A percentile compares a stretch with the other conserved stretches of the same genome.
phyloP scores from a whole-genome alignment of 768 basidiomycete genomes.

The Russula sp. region DNA sequence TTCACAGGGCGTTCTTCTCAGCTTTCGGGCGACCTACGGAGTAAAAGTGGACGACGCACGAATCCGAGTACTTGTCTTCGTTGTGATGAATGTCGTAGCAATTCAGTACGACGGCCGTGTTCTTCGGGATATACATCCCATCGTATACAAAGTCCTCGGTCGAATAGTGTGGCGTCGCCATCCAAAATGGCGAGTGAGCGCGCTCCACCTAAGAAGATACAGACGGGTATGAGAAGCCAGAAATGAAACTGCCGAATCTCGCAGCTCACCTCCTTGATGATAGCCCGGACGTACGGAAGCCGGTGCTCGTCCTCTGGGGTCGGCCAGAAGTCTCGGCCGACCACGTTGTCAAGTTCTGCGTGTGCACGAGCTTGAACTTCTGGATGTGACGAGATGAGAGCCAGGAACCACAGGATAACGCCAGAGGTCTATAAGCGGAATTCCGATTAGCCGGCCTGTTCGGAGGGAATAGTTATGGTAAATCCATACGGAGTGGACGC shows the following conservation, averaged over 20 bases:
- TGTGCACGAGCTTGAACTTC: conserved; percentile 27
- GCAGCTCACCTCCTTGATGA: conserved; percentile 26
- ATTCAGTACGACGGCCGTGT: conserved; percentile 26
- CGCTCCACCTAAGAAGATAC: conserved; percentile 21
- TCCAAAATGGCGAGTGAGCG: conserved; percentile 27
- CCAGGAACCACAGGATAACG: conserved; percentile 30
- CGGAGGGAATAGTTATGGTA: neutral
- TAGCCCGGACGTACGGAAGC: conserved; percentile 26
- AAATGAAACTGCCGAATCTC: neutral
- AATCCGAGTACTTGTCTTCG: conserved; percentile 34
- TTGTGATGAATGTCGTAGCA: conserved; percentile 26
- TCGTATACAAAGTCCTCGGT: conserved; percentile 29
- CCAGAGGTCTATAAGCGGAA: conserved; percentile 30
- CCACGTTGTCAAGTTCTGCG: conserved; percentile 25
- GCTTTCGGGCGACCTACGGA: neutral
- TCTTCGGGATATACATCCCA: conserved; percentile 29
- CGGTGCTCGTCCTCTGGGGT: conserved; percentile 23
- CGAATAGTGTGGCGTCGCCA: conserved; percentile 27
- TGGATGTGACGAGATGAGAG: conserved; percentile 23
- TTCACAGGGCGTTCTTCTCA: neutral
- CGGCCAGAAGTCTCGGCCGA: conserved; percentile 25
- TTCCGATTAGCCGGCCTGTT: neutral
- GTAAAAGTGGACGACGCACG: conserved; percentile 26
- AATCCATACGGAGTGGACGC: conserved; percentile 28
- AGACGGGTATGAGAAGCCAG: neutral